Evolutionary conservation across 73 alveolate species (phyloP), one percentile per base, ranked within the genome.

Genomic region (Paramecium octaurelia): DNA sequence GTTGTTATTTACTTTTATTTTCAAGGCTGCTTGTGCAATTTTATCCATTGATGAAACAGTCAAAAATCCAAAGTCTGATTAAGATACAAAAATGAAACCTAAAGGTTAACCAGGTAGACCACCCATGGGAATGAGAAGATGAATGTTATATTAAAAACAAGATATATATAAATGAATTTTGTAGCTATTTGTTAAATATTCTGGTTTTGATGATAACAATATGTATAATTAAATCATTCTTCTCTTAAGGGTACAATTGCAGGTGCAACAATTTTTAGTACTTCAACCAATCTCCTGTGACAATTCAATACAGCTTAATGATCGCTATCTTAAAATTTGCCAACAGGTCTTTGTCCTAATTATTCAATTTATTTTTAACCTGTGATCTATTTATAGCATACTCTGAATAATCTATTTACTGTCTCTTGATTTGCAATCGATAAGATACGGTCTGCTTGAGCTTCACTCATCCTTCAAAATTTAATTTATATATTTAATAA

Each of bases 31-130:
- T 27, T 97, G 99, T 94, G 93, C 97, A 36, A 97, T 98, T 76
- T 95, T 98, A 57, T 94, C 98, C 76, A 97, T 98, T 80, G 99
- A 98, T 93, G 98, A 98, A 95, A 97, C 98, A 43, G 98, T 97
- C 42, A 96, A 88, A 92, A 95, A 96, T 94, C 98, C 99, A 7
- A 95, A 89, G 71, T 86, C 96, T 69, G 99, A 94, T 60, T 92
- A 96, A 35, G 91, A 80, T 43, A 80, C 91, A 40, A 80, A 80
- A 80, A 80, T 80, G 91, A 80, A 80, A 42, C 84, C 84, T 3
- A 64, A 14, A 64, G 60, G 88, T 35, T 43, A 80, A 48, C 91
- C 91, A 44, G 91, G 91, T 40, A 80, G 91, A 80, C 91, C 91
- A 44, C 91, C 91, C 0, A 80, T 75, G 88, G 88, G 88, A 75